phyloP scores from a whole-genome alignment of 768 basidiomycete genomes.

The Mycena vulgaris region DNA sequence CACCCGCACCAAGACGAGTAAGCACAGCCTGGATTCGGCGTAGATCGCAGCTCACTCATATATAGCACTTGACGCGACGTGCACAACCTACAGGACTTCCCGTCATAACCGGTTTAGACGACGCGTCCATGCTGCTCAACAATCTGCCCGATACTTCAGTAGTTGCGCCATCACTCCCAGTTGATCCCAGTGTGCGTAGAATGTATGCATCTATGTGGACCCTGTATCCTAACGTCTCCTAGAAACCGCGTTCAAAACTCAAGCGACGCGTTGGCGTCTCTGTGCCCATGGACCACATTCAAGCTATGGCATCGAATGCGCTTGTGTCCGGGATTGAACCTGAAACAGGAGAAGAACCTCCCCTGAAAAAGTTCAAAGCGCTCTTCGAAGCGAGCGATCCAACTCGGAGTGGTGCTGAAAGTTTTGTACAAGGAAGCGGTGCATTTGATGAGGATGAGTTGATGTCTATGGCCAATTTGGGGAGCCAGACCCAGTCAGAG shows the following conservation, averaged over 20 bases:
- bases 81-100: slow-evolving; percentile 51
- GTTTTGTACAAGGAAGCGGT: slow-evolving; percentile 32
- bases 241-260: slow-evolving; percentile 59
- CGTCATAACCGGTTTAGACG: slow-evolving; percentile 61
- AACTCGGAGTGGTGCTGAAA: slow-evolving; percentile 52
- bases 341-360: slow-evolving; percentile 60
- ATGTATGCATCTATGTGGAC: slow-evolving; percentile 20
- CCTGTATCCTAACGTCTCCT: slow-evolving; percentile 22
- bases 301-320: slow-evolving; percentile 29
- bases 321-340: slow-evolving; percentile 35
- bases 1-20: slow-evolving; percentile 52
- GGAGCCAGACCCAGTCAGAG: slow-evolving; percentile 55
- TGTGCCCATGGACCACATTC: slow-evolving; percentile 38
- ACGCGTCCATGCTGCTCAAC: slow-evolving; percentile 57
- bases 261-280: slow-evolving; percentile 69
- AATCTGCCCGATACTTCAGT: slow-evolving; percentile 47
- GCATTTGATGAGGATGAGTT: slow-evolving; percentile 35
- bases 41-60: not conserved
- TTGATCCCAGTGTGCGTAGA: slow-evolving; percentile 38
- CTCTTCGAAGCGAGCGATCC: slow-evolving; percentile 79
- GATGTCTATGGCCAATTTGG: slow-evolving; percentile 18
- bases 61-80: slow-evolving; percentile 63
- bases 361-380: slow-evolving; percentile 79
- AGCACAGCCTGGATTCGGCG: not conserved
- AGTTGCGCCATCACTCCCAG: slow-evolving; percentile 19